Conservation (phyloP, 2,329 filamentous ascomycete species). For the Phialocephala subalpina region DNA sequence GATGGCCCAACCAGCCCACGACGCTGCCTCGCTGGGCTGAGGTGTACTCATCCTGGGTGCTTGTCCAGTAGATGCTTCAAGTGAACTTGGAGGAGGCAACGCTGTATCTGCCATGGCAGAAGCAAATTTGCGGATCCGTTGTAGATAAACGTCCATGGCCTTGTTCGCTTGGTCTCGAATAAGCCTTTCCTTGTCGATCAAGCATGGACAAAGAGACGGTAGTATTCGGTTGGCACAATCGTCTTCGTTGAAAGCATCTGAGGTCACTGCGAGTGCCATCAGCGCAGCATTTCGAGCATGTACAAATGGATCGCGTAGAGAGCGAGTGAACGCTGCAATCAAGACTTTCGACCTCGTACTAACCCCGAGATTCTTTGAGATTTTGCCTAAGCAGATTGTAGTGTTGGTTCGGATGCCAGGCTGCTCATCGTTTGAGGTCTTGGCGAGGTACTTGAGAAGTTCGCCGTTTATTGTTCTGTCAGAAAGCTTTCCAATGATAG, state of each 20-base stretch:
- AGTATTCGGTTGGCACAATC: slow-evolving; percentile 87
- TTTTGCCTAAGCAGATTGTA: slow-evolving; percentile 96
- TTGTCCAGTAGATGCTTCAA: slow-evolving; percentile 48
- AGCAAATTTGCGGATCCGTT: slow-evolving; percentile 81
- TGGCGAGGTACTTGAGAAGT: slow-evolving; percentile 87
- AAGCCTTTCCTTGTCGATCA: slow-evolving; percentile 96
- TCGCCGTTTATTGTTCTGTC: slow-evolving; percentile 95
- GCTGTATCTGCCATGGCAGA: slow-evolving; percentile 81
- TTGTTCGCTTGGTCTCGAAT: slow-evolving; percentile 92
- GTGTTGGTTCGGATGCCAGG: slow-evolving; percentile 98
- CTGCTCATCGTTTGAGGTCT: slow-evolving; percentile 97
- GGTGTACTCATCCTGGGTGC: slow-evolving; percentile 82
- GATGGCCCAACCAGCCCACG: slow-evolving; percentile 97
- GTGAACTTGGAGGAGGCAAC: slow-evolving; percentile 69
- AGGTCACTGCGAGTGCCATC: slow-evolving; percentile 84
- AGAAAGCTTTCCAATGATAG: slow-evolving; percentile 86
- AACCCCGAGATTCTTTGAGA: slow-evolving; percentile 85
- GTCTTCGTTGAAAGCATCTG: slow-evolving; percentile 87
- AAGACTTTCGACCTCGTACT: slow-evolving; percentile 88
- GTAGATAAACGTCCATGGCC: slow-evolving; percentile 85
- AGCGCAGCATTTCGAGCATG: slow-evolving; percentile 91
- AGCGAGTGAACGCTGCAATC: slow-evolving; percentile 88
- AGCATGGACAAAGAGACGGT: slow-evolving; percentile 81
- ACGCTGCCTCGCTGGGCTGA: slow-evolving; percentile 69
- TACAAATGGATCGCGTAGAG: slow-evolving; percentile 91